A percentile compares a stretch with the other conserved stretches of the same genome.
phyloP scores from a whole-genome alignment of 768 basidiomycete genomes.

The Russula emetica region DNA sequence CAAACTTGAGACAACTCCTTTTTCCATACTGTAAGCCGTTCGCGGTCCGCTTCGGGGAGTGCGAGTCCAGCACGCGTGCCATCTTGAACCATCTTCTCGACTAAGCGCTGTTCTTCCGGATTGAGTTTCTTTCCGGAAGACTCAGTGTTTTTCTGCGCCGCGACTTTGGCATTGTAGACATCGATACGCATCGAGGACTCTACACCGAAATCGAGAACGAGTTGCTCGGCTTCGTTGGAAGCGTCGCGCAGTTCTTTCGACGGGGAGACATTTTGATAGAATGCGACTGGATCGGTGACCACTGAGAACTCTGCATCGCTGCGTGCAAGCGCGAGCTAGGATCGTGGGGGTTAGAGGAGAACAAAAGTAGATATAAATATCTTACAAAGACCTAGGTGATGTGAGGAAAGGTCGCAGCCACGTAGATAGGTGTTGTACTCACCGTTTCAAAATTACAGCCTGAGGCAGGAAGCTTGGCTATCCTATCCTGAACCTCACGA shows the following conservation, averaged over 20 bases:
- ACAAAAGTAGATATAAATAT: conserved; percentile 27
- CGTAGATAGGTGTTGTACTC: conserved; percentile 29
- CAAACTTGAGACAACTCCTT: conserved; percentile 74
- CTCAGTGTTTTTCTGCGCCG: conserved; percentile 66
- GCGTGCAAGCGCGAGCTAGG: conserved; percentile 54
- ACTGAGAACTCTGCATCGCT: conserved; percentile 53
- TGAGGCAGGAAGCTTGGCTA: conserved; percentile 53
- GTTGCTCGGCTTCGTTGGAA: conserved; percentile 67
- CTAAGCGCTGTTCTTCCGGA: conserved; percentile 66
- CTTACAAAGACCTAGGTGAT: conserved; percentile 60
- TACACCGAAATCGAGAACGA: conserved; percentile 65
- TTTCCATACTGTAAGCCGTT: conserved; percentile 54
- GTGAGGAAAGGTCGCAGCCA: conserved; percentile 32
- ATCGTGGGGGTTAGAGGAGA: conserved; percentile 28
- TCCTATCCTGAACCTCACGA: conserved; percentile 50
- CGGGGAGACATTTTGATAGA: conserved; percentile 39
- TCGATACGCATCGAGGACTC: conserved; percentile 80
- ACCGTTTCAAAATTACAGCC: conserved; percentile 67
- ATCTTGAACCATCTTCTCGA: conserved; percentile 78
- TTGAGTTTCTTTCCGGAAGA: conserved; percentile 53
- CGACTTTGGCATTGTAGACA: conserved; percentile 66
- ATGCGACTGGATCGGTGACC: conserved; percentile 56
- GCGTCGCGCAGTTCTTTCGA: conserved; percentile 77
- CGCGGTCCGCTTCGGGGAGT: conserved; percentile 59
- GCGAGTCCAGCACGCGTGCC: conserved; percentile 76